Evolutionary conservation across 2,329 filamentous ascomycete species (phyloP).

Genomic region (Phyllosticta citribraziliensis): DNA sequence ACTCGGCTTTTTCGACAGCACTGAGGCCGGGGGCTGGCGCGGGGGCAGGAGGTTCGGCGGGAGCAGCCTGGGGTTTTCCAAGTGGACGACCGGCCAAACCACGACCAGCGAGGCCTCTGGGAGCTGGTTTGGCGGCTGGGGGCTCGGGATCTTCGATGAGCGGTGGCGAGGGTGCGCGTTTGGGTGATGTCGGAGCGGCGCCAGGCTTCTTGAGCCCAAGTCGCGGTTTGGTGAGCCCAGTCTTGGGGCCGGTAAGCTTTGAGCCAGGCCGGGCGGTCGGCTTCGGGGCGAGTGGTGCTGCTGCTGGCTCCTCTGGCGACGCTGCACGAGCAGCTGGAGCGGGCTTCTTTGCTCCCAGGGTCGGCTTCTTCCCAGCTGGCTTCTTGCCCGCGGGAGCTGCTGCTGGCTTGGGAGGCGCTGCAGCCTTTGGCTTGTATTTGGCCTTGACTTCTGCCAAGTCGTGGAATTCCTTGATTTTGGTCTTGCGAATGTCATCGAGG

Average conservation of each 20-base stretch:
- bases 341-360: conserved; percentile 43
- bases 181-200: conserved; percentile 1
- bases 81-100: conserved; percentile 81
- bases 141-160: conserved; percentile 46
- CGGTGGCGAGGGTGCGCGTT: conserved; percentile 34
- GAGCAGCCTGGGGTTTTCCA: conserved; percentile 49
- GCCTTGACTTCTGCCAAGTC: conserved; percentile 75
- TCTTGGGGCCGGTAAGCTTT: conserved; percentile 32
- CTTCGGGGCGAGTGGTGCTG: conserved; percentile 48
- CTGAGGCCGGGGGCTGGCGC: conserved; percentile 54
- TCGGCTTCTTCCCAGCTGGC: conserved; percentile 42
- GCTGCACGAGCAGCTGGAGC: conserved; percentile 24
- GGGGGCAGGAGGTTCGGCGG: conserved; percentile 37
- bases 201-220: conserved; percentile 35
- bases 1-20: conserved; percentile 77
- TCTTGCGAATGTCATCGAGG: conserved; percentile 89
- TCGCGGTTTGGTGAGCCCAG: conserved; percentile 24
- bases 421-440: conserved; percentile 83
- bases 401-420: conserved; percentile 47
- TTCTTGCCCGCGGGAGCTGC: conserved; percentile 41
- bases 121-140: conserved; percentile 37
- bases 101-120: conserved; percentile 56
- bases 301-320: conserved; percentile 35
- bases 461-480: conserved; percentile 88
- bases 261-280: conserved; percentile 44